phyloP scores from a whole-genome alignment of 495 filamentous ascomycete species.

The Penicillium soppii region DNA sequence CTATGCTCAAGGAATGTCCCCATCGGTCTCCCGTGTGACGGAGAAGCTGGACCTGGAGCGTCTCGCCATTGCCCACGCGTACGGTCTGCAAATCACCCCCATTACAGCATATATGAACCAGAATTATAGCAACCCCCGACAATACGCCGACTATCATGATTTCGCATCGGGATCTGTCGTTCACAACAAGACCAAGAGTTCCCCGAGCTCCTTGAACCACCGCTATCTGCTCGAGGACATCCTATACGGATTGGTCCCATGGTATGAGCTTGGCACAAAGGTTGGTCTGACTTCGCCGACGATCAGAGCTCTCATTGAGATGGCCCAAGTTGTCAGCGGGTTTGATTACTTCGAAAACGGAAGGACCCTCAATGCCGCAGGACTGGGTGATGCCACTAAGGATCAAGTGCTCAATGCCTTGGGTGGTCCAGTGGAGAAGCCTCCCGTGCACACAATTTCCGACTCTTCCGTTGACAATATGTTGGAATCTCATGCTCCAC shows the following conservation, averaged over 20 bases:
- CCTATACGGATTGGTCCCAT: constrained; percentile 13
- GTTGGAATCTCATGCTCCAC: constrained; percentile 6
- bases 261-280: constrained; percentile 20
- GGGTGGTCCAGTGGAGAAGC: constrained; percentile 30
- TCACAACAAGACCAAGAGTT: constrained; percentile 22
- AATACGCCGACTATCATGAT: constrained; percentile 15
- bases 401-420: constrained; percentile 76
- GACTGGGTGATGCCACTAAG: constrained; percentile 70
- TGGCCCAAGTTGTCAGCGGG: constrained; percentile 16
- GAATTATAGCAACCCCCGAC: constrained; percentile 14
- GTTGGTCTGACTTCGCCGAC: constrained; percentile 16
- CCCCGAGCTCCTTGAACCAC: constrained; percentile 13
- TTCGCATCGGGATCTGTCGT: constrained; percentile 15
- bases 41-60: constrained; percentile 17
- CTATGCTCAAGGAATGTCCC: constrained; percentile 21
- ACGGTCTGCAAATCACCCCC: constrained; percentile 11
- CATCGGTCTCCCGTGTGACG: constrained; percentile 15
- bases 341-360: constrained; percentile 85
- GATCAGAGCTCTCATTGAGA: constrained; percentile 15
- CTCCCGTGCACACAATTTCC: constrained; percentile 1
- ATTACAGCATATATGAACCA: constrained; percentile 21
- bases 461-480: constrained; percentile 8
- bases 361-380: constrained; percentile 78
- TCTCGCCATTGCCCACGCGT: constrained; percentile 15
- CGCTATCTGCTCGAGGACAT: constrained; percentile 19